Evolutionary conservation across 192 early-diverging fungal species (phyloP).

Genomic region (Coemansia sp.): DNA sequence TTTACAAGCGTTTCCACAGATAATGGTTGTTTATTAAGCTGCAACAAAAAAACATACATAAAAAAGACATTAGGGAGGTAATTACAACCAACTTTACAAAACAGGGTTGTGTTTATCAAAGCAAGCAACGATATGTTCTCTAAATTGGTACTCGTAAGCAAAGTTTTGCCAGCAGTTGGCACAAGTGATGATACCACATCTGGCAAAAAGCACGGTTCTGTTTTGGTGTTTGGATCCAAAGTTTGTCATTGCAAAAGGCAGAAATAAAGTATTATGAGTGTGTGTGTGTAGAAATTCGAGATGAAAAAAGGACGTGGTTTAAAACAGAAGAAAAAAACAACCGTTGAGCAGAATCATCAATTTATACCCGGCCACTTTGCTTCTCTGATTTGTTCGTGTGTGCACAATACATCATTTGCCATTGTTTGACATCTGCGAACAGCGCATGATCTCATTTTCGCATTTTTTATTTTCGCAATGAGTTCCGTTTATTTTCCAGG

Average conservation of each 20-base stretch:
- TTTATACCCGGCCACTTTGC: no score
- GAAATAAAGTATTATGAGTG: background rate
- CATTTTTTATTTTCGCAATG: background rate
- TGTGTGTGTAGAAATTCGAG: background rate
- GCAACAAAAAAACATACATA: background rate
- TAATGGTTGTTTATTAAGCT: no score
- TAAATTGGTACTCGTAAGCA: slow-evolving; percentile 5
- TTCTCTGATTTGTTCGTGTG: no score
- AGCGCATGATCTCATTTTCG: background rate
- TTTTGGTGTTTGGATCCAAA: background rate
- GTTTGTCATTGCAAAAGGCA: background rate
- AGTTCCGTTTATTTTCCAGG: background rate
- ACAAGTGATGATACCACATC: background rate
- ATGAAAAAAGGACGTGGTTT: background rate
- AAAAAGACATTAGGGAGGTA: background rate
- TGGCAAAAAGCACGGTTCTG: background rate
- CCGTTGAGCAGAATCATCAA: no score
- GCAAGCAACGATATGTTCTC: slow-evolving; percentile 2
- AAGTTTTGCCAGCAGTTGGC: slow-evolving; percentile 13
- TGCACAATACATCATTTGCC: no score
- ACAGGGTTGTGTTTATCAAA: slow-evolving; percentile 8
- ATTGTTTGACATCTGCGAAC: background rate
- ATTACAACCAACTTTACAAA: background rate
- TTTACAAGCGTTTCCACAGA: no score
- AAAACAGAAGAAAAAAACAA: no score